Evolutionary conservation across 192 early-diverging fungal genomes (phyloP), one percentile per base, ranked within the genome.

Genomic region (Entomortierella lignicola): DNA sequence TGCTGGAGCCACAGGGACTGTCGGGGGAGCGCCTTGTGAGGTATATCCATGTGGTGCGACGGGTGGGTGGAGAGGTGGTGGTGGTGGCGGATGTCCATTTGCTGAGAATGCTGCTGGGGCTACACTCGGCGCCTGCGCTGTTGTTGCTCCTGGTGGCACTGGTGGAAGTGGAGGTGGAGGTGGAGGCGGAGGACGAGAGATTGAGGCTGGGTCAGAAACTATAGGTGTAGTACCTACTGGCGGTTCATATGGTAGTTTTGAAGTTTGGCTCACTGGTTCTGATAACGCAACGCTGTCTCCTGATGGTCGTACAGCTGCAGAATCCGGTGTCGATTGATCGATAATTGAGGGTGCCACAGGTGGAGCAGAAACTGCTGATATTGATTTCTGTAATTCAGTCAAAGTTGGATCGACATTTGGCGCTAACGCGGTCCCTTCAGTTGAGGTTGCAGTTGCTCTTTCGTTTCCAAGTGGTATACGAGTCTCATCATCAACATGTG

Each of bases 61-160:
- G 18, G 69, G 66, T 25, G 67, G 60, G 34, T 17, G 63, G 25
- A 66, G 66, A 7, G 74, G 73, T 32, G 73, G 73, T 26, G 73
- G 74, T n/a, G 74, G 74, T 8, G 67, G 66, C 0, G 60, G 60
- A 34, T 60, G 44, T 15, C 64, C 56, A 39, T 79, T 69, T 11
- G 61, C 4, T 30, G 62, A n/a, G 42, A 44, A 43, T 4, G 63
- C 3, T 59, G 57, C 30, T 8, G 37, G 57, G 51, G 60, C 5
- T 54, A 27, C 29, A 5, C 51, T 60, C 37, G 51, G 21, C 12
- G 21, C 1, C 47, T 54, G 43, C n/a, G 54, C 29, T 54, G 21
- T 18, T 20, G 18, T 8, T 23, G 44, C 12, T 43, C 37, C 68
- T 39, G 55, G 37, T 25, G 60, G 44, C 29, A 63, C 42, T 41